Conservation (phyloP, 1,284 basidiomycete genomes). For the Takashimella koratensis region DNA sequence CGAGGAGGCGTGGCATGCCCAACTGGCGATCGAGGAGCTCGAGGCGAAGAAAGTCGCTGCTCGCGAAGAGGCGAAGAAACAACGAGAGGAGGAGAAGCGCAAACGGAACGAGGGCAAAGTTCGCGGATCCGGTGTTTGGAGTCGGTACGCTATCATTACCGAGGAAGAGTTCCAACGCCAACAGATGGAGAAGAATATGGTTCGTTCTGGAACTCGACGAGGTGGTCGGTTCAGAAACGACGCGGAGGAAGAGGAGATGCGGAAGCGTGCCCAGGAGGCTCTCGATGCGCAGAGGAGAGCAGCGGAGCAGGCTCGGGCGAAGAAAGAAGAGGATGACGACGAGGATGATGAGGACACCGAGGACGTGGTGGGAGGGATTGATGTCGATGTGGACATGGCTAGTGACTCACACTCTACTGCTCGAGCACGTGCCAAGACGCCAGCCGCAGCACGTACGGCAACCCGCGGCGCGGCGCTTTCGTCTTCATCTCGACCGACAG, state of each 20-base stretch:
- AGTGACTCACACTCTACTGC: not conserved
- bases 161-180: slow-evolving; percentile 28
- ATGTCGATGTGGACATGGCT: not conserved
- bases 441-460: too few species aligned
- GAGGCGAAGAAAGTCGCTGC: slow-evolving; percentile 5
- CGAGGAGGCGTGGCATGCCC: slow-evolving; percentile 25
- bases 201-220: slow-evolving; percentile 36
- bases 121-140: slow-evolving; percentile 39
- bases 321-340: not conserved
- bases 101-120: slow-evolving; percentile 27
- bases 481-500: too few species aligned
- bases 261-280: slow-evolving; percentile 10
- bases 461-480: too few species aligned
- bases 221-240: slow-evolving; percentile 22
- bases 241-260: slow-evolving; percentile 18
- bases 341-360: not conserved
- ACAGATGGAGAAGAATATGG: slow-evolving; percentile 18
- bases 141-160: slow-evolving; percentile 29
- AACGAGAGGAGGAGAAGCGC: slow-evolving; percentile 24
- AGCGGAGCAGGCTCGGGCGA: slow-evolving; percentile 5
- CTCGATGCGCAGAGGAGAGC: slow-evolving; percentile 6
- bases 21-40: slow-evolving; percentile 11
- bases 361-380: not conserved
- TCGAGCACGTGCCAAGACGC: too few species aligned
- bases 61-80: slow-evolving; percentile 20